These are phyloP conservation scores for Miscanthus sacchariflorus DNA, from an alignment of 202 grass and related monocot genomes.

Conservation along the genomic window DNA sequence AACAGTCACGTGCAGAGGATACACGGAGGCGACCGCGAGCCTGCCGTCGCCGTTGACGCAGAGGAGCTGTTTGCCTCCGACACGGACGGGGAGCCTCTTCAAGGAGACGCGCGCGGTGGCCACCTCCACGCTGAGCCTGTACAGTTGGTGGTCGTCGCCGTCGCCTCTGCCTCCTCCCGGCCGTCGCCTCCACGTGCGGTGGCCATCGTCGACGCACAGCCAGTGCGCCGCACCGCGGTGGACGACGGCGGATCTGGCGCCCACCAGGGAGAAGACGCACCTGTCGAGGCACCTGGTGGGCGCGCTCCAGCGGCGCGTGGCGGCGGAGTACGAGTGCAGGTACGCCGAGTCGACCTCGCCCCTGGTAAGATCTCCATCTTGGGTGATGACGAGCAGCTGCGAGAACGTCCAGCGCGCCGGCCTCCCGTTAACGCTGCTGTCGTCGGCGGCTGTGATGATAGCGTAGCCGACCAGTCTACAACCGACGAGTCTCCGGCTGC, in stretches of 20 bases:
- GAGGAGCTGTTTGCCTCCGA: neutral
- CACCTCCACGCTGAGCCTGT: neutral
- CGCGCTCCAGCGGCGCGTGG: constrained; percentile 22
- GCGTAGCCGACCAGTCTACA: neutral
- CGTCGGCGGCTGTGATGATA: neutral
- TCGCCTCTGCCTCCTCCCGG: neutral
- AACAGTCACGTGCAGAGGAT: neutral
- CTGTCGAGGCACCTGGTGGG: neutral
- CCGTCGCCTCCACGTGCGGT: too few species aligned
- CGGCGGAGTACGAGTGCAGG: neutral
- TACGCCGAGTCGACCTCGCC: fast-evolving
- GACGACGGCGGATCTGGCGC: neutral
- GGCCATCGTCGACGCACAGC: neutral
- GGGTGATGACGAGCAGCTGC: neutral
- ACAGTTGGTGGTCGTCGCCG: neutral
- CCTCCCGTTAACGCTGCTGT: neutral
- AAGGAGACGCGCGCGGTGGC: neutral
- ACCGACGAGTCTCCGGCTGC: neutral
- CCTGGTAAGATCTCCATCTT: too few species aligned
- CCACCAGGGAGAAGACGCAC: neutral
- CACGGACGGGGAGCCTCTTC: neutral
- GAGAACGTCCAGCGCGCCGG: neutral
- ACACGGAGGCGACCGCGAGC: neutral
- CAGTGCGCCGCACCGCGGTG: neutral
- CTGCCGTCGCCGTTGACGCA: neutral